Evolutionary conservation across 2,329 filamentous ascomycete genomes (phyloP).

Genomic region (Colletotrichum sp.): DNA sequence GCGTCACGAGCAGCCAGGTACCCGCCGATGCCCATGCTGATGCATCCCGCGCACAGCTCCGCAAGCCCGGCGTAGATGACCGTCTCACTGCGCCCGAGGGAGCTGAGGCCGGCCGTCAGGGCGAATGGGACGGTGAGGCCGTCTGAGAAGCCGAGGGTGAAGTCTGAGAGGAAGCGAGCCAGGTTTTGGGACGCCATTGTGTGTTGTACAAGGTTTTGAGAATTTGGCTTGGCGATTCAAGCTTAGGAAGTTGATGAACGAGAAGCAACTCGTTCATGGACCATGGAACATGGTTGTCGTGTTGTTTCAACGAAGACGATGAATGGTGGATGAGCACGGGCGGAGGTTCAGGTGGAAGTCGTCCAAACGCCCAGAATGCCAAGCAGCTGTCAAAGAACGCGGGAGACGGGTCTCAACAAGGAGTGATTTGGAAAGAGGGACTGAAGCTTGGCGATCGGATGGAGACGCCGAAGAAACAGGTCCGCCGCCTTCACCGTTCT

Average conservation of each 20-base stretch:
- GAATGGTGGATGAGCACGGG: neutral
- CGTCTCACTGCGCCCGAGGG: constrained; percentile 63
- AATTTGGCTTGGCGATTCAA: neutral
- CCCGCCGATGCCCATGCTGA: constrained; percentile 76
- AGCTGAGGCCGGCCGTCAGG: constrained; percentile 71
- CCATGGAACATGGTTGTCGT: neutral
- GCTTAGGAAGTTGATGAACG: neutral
- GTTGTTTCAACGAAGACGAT: neutral
- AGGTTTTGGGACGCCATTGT: constrained; percentile 28
- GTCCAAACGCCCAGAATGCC: neutral
- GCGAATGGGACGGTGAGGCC: constrained; percentile 79
- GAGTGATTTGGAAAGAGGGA: neutral
- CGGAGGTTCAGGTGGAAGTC: neutral
- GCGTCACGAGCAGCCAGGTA: constrained; percentile 65
- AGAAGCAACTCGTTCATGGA: neutral
- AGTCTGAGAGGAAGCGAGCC: constrained; percentile 61
- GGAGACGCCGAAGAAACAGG: neutral
- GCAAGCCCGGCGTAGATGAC: constrained; percentile 73
- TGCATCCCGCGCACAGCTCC: constrained; percentile 73
- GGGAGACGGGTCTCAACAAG: neutral
- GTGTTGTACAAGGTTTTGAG: too few relatives aligned
- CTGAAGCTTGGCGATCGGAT: neutral
- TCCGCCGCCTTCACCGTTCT: neutral
- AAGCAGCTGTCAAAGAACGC: neutral
- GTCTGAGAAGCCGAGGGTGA: constrained; percentile 76